Evolutionary conservation across 1,139 yeast species (phyloP), one percentile per base, ranked within the genome.

Genomic region (Saccharomycopsis crataegensis): DNA sequence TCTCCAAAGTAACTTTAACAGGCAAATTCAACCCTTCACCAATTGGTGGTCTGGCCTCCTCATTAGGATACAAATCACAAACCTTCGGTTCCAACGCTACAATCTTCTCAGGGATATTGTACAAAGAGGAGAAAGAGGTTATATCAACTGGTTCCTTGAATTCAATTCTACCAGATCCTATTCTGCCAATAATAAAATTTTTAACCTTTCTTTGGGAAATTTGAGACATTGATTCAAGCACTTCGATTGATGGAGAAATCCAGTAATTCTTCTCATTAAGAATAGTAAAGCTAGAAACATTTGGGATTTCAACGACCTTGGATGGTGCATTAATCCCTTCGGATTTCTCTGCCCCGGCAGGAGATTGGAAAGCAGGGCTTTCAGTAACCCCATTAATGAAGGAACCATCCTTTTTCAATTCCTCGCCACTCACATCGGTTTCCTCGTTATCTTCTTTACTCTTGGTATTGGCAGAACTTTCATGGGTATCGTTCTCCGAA

Each of bases 1-100:
- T 82, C 60, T 85, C 86, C 53, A 91, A 70, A 1, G 93, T 79
- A 53, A 91, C 80, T 56, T 77, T 76, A 6, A 89, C 87, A 1
- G 85, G 83, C 43, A 86, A 76, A 64, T 93, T 91, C 57, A 93
- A 76, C 0, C 96, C 98, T 64, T 86, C 87, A 11, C 97, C 97
- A 40, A 66, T 63, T 0, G 77, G 74, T 11, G 96, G 96, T 60
- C 75, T 78, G 37, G 66, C 65, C n/a, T 75, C 72, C 14, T 77
- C 77, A 55, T 85, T 84, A 0, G 96, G 96, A 65, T 90, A 91
- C 3, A 91, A 76, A 1, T 80, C 72, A 67, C 90, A 84, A 33
- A 80, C 71, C 60, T 80, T 80, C 41, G 78, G 73, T 41, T 76
- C 78, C 62, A 94, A 83, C 1, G 75, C 70, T 46, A 89, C 76